Conservation (phyloP, 164 flowering plant species). For the Aristolochia contorta region DNA sequence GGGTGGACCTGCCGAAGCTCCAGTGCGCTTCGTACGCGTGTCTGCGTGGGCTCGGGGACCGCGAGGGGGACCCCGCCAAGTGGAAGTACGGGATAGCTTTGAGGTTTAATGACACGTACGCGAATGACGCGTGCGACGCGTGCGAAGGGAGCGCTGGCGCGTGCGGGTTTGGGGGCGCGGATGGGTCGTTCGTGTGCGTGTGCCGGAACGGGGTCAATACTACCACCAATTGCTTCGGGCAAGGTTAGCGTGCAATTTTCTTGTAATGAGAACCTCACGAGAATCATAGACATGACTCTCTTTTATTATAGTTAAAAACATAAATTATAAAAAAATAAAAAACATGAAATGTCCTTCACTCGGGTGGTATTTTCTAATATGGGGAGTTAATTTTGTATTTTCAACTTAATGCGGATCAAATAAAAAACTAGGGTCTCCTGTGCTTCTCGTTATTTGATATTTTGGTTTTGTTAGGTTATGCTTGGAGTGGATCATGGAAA, state of each 20-base stretch:
- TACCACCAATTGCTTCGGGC: slow-evolving; percentile 43
- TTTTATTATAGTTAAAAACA: too few relatives aligned
- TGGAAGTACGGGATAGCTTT: slow-evolving; percentile 50
- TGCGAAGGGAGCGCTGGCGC: slow-evolving; percentile 49
- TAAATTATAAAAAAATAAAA: too few relatives aligned
- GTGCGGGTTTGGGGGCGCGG: slow-evolving; percentile 40
- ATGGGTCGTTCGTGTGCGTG: slow-evolving; percentile 36
- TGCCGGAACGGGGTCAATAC: slow-evolving; percentile 45
- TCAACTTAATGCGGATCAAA: too few relatives aligned
- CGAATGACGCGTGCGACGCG: slow-evolving; percentile 24
- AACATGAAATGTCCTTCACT: too few relatives aligned
- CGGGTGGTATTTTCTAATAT: too few relatives aligned
- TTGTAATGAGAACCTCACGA: too few relatives aligned
- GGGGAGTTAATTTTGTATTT: too few relatives aligned
- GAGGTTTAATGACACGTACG: slow-evolving; percentile 32
- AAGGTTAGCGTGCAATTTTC: slow-evolving; percentile 21
- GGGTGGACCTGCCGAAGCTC: slow-evolving; percentile 50
- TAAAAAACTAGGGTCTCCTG: too few relatives aligned
- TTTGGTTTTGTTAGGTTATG: slow-evolving; percentile 26
- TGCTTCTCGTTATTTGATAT: neutral
- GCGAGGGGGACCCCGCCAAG: slow-evolving; percentile 42
- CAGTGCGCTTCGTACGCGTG: slow-evolving; percentile 59
- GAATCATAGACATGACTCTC: too few relatives aligned
- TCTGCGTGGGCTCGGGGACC: slow-evolving; percentile 43
- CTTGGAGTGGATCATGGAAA: slow-evolving; percentile 40